Conservation (phyloP, 78 protist species). For the Bodo saltans region DNA sequence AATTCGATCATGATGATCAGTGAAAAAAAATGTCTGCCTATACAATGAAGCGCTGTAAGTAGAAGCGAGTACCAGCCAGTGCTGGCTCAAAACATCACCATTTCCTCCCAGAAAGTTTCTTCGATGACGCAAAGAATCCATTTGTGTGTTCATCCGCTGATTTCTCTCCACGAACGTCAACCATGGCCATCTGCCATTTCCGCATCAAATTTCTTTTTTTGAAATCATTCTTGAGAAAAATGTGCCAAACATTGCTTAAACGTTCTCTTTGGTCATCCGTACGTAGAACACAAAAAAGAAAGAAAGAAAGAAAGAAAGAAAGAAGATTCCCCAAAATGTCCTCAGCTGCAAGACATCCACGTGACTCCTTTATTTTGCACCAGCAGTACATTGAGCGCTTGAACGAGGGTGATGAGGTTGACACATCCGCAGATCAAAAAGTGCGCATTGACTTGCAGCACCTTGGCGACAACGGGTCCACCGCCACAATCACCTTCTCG, state of each 20-base stretch:
- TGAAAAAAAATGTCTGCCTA: no score
- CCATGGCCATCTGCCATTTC: no score
- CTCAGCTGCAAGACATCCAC: background rate
- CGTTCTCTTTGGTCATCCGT: background rate
- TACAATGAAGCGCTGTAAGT: no score
- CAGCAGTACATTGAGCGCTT: constrained; percentile 5
- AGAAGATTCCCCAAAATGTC: background rate
- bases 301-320: constrained; percentile 9
- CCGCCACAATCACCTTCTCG: constrained; percentile 39
- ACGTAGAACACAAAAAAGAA: background rate
- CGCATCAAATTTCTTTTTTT: no score
- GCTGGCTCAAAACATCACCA: no score
- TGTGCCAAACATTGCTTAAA: background rate
- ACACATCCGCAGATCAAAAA: background rate
- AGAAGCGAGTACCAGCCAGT: no score
- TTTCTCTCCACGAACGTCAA: no score
- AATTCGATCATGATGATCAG: no score
- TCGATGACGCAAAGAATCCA: no score
- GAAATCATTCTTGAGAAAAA: no score
- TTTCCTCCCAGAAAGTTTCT: no score
- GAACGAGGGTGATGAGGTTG: background rate
- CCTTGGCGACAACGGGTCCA: constrained; percentile 14
- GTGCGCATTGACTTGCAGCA: background rate
- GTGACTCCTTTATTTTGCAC: background rate
- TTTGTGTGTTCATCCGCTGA: no score